Evolutionary conservation across 2,329 filamentous ascomycete species (phyloP).

Genomic region (Apiospora arundinis): DNA sequence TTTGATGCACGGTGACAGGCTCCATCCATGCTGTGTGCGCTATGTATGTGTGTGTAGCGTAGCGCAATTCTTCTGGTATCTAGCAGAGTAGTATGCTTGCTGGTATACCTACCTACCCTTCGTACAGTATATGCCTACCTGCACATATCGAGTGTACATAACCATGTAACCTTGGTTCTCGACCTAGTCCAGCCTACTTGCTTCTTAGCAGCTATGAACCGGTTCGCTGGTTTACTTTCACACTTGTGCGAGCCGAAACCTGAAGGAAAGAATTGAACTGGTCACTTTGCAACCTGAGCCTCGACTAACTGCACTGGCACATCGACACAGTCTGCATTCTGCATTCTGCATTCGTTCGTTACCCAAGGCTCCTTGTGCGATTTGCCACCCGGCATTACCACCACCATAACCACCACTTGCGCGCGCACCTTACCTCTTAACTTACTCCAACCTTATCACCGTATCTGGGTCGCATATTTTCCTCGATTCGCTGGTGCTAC

Average conservation of each 20-base stretch:
- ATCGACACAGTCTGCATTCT: not conserved
- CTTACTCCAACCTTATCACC: not conserved
- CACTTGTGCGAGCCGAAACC: conserved; percentile 15
- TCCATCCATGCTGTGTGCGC: no score
- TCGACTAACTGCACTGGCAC: not conserved
- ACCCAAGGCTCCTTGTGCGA: not conserved
- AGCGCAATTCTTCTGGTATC: no score
- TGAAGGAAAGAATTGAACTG: not conserved
- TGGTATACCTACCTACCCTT: no score
- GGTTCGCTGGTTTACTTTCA: conserved; percentile 5
- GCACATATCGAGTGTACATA: no score
- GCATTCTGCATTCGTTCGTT: not conserved
- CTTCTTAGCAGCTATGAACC: not conserved
- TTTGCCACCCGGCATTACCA: not conserved
- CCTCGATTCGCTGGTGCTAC: not conserved
- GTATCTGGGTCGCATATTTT: not conserved
- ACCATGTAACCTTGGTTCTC: no score
- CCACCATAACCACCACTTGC: not conserved
- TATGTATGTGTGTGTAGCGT: no score
- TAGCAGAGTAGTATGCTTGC: no score
- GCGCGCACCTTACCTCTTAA: not conserved
- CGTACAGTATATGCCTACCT: not conserved
- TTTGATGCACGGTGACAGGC: no score
- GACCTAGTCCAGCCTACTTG: no score
- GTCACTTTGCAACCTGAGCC: not conserved